Conservation (phyloP, 768 basidiomycete species). For the Ephemerocybe angulata region DNA sequence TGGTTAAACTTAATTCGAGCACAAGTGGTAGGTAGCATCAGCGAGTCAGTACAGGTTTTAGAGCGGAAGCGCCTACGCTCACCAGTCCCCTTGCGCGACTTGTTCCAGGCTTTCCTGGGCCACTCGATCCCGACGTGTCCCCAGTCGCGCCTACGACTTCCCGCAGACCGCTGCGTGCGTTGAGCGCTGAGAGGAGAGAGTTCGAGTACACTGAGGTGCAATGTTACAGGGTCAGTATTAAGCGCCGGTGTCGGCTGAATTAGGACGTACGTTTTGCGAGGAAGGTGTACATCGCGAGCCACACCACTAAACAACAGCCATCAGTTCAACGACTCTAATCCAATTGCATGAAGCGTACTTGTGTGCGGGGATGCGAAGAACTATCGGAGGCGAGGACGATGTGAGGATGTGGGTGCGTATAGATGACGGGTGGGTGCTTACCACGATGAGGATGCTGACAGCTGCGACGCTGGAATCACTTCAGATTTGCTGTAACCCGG, state of each 20-base stretch:
- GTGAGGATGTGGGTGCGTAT: neutral
- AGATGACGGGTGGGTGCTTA: neutral
- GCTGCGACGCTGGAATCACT: neutral
- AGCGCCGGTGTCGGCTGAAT: neutral
- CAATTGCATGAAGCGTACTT: constrained; percentile 10
- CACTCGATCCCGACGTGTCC: neutral
- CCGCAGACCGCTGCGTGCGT: neutral
- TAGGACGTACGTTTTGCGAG: constrained; percentile 7
- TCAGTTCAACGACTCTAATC: neutral
- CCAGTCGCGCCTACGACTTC: neutral
- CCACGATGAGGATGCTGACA: neutral
- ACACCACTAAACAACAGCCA: neutral
- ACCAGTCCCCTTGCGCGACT: neutral
- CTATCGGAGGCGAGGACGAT: too few species aligned
- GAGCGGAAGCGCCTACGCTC: constrained; percentile 5
- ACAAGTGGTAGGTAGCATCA: too few species aligned
- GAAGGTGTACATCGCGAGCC: constrained; percentile 9
- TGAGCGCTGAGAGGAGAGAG: constrained; percentile 2
- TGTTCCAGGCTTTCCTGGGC: neutral
- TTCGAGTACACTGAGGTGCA: constrained; percentile 10
- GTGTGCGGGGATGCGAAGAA: constrained; percentile 19
- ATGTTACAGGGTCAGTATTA: too few species aligned
- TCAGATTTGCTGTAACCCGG: neutral
- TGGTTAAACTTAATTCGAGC: too few species aligned
- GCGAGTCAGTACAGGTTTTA: neutral